Base-by-base conservation (phyloP, 495 filamentous ascomycete species). In the Mytilinidion resinicola region DNA sequence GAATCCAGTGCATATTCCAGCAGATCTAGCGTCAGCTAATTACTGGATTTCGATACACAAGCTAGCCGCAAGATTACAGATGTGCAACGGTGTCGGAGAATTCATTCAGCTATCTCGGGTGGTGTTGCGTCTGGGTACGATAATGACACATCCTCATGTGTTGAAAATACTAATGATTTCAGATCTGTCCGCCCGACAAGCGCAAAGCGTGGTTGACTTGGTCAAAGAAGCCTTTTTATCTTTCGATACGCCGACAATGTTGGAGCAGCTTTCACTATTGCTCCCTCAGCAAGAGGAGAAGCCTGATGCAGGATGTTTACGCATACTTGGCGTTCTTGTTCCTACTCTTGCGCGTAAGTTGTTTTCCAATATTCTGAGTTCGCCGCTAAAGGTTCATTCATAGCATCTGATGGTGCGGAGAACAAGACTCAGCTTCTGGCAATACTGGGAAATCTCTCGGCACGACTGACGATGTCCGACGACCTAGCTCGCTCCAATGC, bases 371-470 rank as follows among this genome's bases (percentile, higher is more conserved):
- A 2, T 30, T 30, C 2, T 6, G 25, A 30, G 2, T 3, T 30
- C 25, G 25, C 6, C 2, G 25, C 25, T 30, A 30, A 30, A 2
- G 6, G 25, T 6, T 3, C 2, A 2, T 3, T 3, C 25, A 2
- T 30, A 30, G 25, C 25, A 30, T 30, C 19, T 8, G 56, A 62
- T 8, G 55, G 60, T 34, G n/a, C n/a, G 3, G 59, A 62, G 51
- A 38, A 39, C 20, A 62, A 51, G 49, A 25, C 52, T 42, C 55
- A 66, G 36, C 59, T 55, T 8, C 56, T 61, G 10, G 33, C 52
- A 9, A 20, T 66, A 12, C 35, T 66, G 4, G 55, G 55, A 4
- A 57, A 11, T 25, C 25, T 62, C 20, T 62, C 51, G 21, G 19
- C 11, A 3, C 41, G 39, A 11, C 47, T 66, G 9, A 42, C 48